Conservation (phyloP, 1,284 basidiomycete species). For the Stygiomarasmius scandens region DNA sequence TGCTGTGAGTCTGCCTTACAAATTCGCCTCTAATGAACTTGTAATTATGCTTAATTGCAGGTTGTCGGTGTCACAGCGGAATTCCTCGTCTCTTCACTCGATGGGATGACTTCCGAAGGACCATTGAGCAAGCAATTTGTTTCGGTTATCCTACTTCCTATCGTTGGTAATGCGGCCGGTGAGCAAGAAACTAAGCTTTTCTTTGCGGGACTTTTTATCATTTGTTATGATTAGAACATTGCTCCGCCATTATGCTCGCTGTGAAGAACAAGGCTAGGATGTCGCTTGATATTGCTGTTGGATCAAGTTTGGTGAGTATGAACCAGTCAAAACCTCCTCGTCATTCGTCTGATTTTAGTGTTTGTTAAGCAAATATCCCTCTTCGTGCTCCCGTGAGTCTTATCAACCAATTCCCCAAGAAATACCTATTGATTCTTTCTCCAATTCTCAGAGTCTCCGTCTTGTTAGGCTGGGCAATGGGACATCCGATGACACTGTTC, state of each 20-base stretch:
- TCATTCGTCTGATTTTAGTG: neutral
- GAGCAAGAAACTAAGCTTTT: too few species aligned
- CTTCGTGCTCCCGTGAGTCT: too few species aligned
- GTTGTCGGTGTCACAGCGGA: constrained; percentile 8
- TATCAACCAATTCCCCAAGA: too few species aligned
- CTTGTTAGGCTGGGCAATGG: constrained; percentile 2
- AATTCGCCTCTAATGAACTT: neutral
- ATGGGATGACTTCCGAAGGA: neutral
- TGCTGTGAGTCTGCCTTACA: neutral
- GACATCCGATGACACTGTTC: constrained; percentile 3
- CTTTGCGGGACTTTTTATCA: too few species aligned
- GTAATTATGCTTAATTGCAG: too few species aligned
- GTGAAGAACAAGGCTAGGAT: constrained; percentile 5
- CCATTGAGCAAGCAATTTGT: constrained; percentile 9
- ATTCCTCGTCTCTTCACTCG: constrained; percentile 8
- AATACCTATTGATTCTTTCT: neutral
- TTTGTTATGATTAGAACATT: neutral
- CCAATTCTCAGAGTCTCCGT: constrained; percentile 4
- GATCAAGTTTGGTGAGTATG: constrained; percentile 11
- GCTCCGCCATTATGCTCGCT: constrained; percentile 3
- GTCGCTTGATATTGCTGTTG: constrained; percentile 8
- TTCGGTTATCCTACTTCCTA: constrained; percentile 5
- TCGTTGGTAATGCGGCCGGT: constrained; percentile 9
- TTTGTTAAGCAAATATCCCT: too few species aligned
- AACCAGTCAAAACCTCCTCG: neutral